Evolutionary conservation across 2,329 filamentous ascomycete genomes (phyloP).

Genomic region (Claviceps sp.): DNA sequence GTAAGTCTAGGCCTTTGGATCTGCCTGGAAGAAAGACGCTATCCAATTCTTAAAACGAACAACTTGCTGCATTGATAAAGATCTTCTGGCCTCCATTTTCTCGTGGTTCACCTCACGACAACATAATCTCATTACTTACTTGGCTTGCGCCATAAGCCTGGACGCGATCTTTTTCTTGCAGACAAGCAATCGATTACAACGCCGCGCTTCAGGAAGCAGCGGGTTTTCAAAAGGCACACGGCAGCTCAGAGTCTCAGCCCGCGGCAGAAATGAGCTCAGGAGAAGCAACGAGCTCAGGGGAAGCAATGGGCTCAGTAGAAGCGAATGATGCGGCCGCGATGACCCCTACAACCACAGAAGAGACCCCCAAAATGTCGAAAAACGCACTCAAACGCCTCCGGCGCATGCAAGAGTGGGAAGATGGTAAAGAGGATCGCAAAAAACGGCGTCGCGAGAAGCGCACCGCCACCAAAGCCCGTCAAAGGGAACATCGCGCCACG

Average conservation of each 20-base stretch:
- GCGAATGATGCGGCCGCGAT: background rate
- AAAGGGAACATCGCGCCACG: slow-evolving; percentile 35
- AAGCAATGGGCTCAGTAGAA: background rate
- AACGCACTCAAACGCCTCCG: slow-evolving; percentile 71
- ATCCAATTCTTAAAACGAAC: too few species aligned
- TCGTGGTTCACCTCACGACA: too few species aligned
- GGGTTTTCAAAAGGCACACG: too few species aligned
- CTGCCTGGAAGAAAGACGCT: too few species aligned
- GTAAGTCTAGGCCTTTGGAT: too few species aligned
- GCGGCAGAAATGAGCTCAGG: background rate
- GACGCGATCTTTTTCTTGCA: background rate
- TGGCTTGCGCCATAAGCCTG: too few species aligned
- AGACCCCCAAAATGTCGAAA: slow-evolving; percentile 50
- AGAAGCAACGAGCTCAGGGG: background rate
- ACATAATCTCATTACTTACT: too few species aligned
- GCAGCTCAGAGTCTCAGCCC: too few species aligned
- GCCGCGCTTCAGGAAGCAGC: too few species aligned
- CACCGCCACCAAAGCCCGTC: slow-evolving; percentile 31
- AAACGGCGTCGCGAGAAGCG: slow-evolving; percentile 41
- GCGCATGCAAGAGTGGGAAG: slow-evolving; percentile 63
- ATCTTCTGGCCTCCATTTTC: too few species aligned
- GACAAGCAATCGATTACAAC: background rate
- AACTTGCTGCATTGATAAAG: too few species aligned
- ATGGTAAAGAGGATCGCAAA: slow-evolving; percentile 46
- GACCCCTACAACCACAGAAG: background rate